A percentile compares a stretch with the other conserved stretches of the same genome.
Evolutionary conservation across 2,329 filamentous ascomycete genomes (phyloP).

Genomic region (Coleophoma eucalyptorum): DNA sequence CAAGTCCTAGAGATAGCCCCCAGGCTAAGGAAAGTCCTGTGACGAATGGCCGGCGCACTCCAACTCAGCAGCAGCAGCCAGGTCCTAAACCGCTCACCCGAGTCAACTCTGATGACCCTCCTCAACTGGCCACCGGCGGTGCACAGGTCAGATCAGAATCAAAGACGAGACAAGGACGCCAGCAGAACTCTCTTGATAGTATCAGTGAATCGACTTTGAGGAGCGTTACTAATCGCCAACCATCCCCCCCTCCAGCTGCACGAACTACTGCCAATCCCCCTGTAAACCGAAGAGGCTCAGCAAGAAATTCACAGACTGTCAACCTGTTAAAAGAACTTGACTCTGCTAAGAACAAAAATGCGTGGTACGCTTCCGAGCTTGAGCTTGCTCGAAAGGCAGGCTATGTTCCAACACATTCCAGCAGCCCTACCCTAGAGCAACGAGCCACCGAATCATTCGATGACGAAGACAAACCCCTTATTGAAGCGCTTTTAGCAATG

Average conservation of each 20-base stretch:
- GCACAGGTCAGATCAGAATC: conserved; percentile 34
- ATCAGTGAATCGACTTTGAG: conserved; percentile 53
- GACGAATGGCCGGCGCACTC: conserved; percentile 60
- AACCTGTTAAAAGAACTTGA: conserved; percentile 85
- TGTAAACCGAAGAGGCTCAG: conserved; percentile 55
- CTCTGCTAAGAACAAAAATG: conserved; percentile 77
- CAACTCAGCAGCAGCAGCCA: conserved; percentile 49
- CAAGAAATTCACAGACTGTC: conserved; percentile 55
- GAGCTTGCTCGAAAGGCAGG: conserved; percentile 88
- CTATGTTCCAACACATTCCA: conserved; percentile 69
- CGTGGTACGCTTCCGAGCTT: conserved; percentile 95
- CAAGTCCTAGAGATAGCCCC: conserved; percentile 32
- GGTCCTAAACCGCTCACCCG: conserved; percentile 26
- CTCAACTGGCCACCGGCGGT: neutral
- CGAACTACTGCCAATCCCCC: conserved; percentile 57
- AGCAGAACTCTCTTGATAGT: conserved; percentile 67
- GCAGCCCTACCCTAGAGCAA: conserved; percentile 72
- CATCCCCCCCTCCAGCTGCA: conserved; percentile 50
- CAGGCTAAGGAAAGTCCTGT: conserved; percentile 44
- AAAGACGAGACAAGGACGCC: conserved; percentile 50
- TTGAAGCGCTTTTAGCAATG: conserved; percentile 92
- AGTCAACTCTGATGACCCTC: conserved; percentile 7
- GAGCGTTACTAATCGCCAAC: conserved; percentile 38
- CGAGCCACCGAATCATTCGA: conserved; percentile 75
- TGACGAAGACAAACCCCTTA: conserved; percentile 86